Percentiles rank a stretch among this genome's conserved stretches.
phyloP scores from a whole-genome alignment of 441 rosid genomes.

The Lepidium campestre region DNA sequence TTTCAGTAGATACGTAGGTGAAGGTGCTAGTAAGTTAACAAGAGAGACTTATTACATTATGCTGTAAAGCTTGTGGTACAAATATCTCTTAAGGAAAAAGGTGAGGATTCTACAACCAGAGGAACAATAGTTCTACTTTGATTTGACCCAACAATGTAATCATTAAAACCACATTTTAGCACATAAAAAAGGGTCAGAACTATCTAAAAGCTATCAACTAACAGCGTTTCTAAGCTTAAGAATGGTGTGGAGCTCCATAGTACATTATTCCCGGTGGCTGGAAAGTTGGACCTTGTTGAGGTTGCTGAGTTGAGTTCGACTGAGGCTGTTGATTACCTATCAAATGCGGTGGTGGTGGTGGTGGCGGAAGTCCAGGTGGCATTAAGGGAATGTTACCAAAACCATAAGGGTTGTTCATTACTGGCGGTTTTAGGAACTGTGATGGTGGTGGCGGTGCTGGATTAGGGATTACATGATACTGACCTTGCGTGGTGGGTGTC shows the following conservation, averaged over 20 bases:
- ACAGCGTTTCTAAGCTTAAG: slow-evolving; percentile 31
- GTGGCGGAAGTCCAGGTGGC: slow-evolving; percentile 57
- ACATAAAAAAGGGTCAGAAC: slow-evolving; percentile 26
- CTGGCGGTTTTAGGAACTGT: slow-evolving; percentile 57
- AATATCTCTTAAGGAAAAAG: not conserved
- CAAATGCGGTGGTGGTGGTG: slow-evolving; percentile 56
- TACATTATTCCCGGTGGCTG: slow-evolving; percentile 65
- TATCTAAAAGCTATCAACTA: slow-evolving; percentile 28
- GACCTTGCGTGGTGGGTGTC: slow-evolving; percentile 42
- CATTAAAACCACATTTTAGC: slow-evolving; percentile 3
- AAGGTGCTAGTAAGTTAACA: not conserved
- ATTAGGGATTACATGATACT: slow-evolving; percentile 50
- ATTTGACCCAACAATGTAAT: slow-evolving; percentile 16
- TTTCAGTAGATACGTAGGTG: not conserved
- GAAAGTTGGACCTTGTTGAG: slow-evolving; percentile 55
- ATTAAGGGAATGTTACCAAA: slow-evolving; percentile 50
- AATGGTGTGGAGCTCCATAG: slow-evolving; percentile 62
- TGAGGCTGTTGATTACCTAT: slow-evolving; percentile 54
- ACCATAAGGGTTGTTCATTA: slow-evolving; percentile 39
- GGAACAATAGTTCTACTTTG: slow-evolving; percentile 12
- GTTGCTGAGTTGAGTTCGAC: slow-evolving; percentile 27
- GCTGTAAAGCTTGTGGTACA: slow-evolving; percentile 14
- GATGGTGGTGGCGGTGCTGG: slow-evolving; percentile 38
- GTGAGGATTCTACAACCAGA: slow-evolving; percentile 20
- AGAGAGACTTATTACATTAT: slow-evolving; percentile 15